Evolutionary conservation across 1,139 yeast genomes (phyloP).

Genomic region (Blastobotrys aristatus): DNA sequence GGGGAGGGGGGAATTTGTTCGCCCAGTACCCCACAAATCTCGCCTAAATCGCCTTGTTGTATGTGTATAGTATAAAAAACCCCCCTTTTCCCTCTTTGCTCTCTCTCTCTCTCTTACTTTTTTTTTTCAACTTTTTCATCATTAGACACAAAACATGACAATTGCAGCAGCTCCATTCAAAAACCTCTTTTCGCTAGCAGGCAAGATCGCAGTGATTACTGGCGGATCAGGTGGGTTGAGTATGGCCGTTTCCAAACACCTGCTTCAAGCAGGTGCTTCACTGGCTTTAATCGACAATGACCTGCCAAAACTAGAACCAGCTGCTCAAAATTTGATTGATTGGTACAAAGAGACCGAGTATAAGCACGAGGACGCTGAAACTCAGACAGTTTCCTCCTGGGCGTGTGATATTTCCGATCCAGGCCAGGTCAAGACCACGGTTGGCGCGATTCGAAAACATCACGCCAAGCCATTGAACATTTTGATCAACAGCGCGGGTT

Average conservation of each 20-base stretch:
- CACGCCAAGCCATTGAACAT: conserved; percentile 60
- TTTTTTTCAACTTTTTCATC: neutral
- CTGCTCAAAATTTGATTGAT: conserved; percentile 52
- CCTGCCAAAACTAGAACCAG: conserved; percentile 50
- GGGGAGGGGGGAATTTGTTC: too few species aligned
- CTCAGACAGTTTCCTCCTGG: conserved; percentile 52
- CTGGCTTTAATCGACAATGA: conserved; percentile 73
- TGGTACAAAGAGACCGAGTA: conserved; percentile 42
- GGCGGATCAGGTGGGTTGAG: conserved; percentile 86
- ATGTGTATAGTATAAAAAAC: too few species aligned
- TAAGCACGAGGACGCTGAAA: conserved; percentile 6
- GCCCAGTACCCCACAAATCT: too few species aligned
- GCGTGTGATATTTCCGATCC: conserved; percentile 72
- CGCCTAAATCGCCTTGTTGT: too few species aligned
- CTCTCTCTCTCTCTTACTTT: neutral
- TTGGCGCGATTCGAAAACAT: conserved; percentile 44
- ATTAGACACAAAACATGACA: neutral
- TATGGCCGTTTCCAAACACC: conserved; percentile 41
- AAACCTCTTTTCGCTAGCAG: conserved; percentile 45
- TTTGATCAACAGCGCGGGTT: conserved; percentile 77
- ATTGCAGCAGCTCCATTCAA: conserved; percentile 13
- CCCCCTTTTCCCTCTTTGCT: neutral
- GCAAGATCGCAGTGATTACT: conserved; percentile 66
- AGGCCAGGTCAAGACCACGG: conserved; percentile 51
- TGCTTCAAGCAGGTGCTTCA: conserved; percentile 31